Percentiles rank a stretch among this genome's conserved stretches.
Evolutionary conservation across 768 basidiomycete genomes (phyloP).

Genomic region (Chiua virens): DNA sequence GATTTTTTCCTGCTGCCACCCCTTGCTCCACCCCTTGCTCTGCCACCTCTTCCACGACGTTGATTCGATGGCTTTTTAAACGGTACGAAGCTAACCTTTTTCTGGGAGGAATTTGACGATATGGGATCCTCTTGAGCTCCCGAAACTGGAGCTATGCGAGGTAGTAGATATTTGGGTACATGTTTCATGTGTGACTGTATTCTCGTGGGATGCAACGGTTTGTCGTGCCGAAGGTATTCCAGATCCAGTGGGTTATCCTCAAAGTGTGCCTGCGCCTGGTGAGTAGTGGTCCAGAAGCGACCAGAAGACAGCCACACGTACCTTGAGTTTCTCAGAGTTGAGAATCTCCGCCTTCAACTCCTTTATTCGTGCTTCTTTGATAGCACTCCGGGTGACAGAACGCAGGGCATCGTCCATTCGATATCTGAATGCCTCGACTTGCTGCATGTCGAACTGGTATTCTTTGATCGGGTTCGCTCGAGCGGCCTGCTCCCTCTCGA

Average conservation of each 20-base stretch:
- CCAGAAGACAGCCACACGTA: constrained; percentile 31
- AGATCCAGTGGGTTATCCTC: constrained; percentile 95
- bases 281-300: not conserved
- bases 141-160: constrained; percentile 57
- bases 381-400: constrained; percentile 80
- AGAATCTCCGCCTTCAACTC: constrained; percentile 92
- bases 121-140: constrained; percentile 33
- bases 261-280: constrained; percentile 77
- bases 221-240: constrained; percentile 91
- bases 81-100: constrained; percentile 60
- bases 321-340: constrained; percentile 96
- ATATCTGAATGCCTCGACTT: constrained; percentile 97
- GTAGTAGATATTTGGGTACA: constrained; percentile 89
- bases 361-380: constrained; percentile 90
- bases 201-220: constrained; percentile 86
- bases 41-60: constrained; percentile 55
- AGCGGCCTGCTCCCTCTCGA: constrained; percentile 72
- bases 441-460: constrained; percentile 92
- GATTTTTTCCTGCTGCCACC: constrained; percentile 62
- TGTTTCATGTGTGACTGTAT: constrained; percentile 95
- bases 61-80: constrained; percentile 60
- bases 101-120: constrained; percentile 6
- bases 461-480: constrained; percentile 65
- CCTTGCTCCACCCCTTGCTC: constrained; percentile 36
- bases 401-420: constrained; percentile 96